Evolutionary conservation across 2,329 filamentous ascomycete species (phyloP), one percentile per base, ranked within the genome.

Genomic region (Talaromyces funiculosus): DNA sequence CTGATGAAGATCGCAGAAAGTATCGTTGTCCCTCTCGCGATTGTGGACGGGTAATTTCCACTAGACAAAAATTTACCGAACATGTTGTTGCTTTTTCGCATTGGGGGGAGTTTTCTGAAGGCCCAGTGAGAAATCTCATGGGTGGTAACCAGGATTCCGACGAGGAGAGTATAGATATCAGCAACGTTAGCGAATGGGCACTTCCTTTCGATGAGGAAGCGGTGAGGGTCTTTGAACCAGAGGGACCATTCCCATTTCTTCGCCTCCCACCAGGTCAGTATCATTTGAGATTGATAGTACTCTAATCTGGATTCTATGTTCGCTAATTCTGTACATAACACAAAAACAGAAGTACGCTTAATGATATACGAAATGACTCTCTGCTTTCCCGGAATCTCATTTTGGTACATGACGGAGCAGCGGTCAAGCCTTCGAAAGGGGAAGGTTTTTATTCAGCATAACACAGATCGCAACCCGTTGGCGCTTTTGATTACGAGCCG

Each of bases 401-500:
- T 31, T 49, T 7, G 3, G 9, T 29, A 16, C 9, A 29, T 4
- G 22, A 2, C 4, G 3, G 24, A 26, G 29, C 1, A 29, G 1
- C 1, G 7, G 7, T 14, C 14, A 26, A 49, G 45, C n/a, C 10
- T 3, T 31, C 26, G 26, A 49, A 12, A 49, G 9, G 26, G n/a
- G 8, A 49, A 49, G n/a, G 8, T 31, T 31, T 49, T n/a, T 26
- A 1, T 12, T 49, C 45, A 49, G 26, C 26, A 6, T 12, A 49
- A 31, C 45, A 12, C 6, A 12, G 16, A 12, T 33, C 16, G 31
- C 26, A 60, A 62, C 29, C 33, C 37, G 1, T 51, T 62, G 3
- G 7, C 57, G 18, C 49, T 60, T 24, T 24, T 62, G 18, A 42
- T 37, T 5, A 51, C 59, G 26, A 60, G 37, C 20, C 61, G 51